phyloP scores from a whole-genome alignment of 768 basidiomycete species.

The Tylopilus intermedius region DNA sequence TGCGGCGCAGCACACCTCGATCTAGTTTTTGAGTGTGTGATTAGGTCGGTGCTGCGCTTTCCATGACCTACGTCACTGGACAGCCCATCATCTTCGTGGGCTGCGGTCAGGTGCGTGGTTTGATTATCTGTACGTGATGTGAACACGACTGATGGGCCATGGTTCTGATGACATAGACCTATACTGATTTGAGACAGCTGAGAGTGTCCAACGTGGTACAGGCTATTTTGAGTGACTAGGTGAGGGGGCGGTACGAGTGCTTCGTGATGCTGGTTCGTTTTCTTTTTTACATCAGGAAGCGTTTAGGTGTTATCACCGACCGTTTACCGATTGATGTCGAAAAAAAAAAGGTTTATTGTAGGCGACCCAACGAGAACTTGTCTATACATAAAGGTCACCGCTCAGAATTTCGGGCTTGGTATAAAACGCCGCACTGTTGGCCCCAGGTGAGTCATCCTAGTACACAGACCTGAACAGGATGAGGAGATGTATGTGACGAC shows the following conservation, averaged over 20 bases:
- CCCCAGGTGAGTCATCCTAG: not conserved
- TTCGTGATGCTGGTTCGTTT: not conserved
- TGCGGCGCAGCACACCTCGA: constrained; percentile 22
- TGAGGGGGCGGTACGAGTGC: not conserved
- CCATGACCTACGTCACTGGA: constrained; percentile 98
- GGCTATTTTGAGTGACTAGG: constrained; percentile 76
- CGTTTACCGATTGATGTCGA: not conserved
- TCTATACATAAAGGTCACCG: not conserved
- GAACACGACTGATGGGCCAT: constrained; percentile 5
- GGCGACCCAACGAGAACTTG: not conserved
- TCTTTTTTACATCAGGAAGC: no score
- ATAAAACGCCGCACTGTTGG: not conserved
- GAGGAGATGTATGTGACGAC: not conserved
- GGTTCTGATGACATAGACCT: constrained; percentile 54
- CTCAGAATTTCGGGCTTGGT: not conserved
- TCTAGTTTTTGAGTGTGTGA: constrained; percentile 1
- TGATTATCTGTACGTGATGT: constrained; percentile 4
- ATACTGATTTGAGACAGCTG: constrained; percentile 90
- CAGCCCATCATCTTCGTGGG: constrained; percentile 98
- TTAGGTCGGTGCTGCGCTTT: constrained; percentile 94
- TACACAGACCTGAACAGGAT: not conserved
- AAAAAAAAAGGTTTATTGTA: no score
- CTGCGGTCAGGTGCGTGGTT: constrained; percentile 76
- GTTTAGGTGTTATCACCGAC: not conserved
- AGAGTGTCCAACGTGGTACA: constrained; percentile 90